Evolutionary conservation across 495 filamentous ascomycete species (phyloP).

Genomic region (Xylaria bambusicola): DNA sequence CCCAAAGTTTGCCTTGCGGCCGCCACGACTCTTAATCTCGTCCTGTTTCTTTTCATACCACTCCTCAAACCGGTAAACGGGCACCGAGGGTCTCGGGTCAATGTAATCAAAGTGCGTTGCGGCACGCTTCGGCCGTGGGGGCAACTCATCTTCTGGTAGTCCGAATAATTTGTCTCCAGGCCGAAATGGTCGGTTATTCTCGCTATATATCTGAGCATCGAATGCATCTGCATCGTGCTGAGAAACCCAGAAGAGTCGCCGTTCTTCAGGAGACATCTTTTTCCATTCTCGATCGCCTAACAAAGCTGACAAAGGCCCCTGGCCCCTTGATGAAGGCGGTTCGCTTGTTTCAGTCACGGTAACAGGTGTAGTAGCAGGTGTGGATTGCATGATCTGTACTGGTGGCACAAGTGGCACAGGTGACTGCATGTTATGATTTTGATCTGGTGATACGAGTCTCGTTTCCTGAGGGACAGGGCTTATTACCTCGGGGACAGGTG

Average conservation of each 20-base stretch:
- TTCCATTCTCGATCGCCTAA: slow-evolving; percentile 19
- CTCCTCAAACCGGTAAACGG: slow-evolving; percentile 34
- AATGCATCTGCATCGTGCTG: slow-evolving; percentile 28
- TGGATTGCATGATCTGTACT: no score
- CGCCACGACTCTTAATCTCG: slow-evolving; percentile 45
- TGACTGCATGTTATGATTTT: neutral
- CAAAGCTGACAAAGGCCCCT: slow-evolving; percentile 12
- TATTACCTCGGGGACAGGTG: no score
- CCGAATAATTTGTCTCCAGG: slow-evolving; percentile 28
- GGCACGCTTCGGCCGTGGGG: slow-evolving; percentile 22
- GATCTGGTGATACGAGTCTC: neutral
- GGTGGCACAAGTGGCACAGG: no score
- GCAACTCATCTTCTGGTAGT: slow-evolving; percentile 12
- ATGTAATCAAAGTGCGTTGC: slow-evolving; percentile 37
- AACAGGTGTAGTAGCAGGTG: neutral
- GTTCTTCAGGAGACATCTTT: slow-evolving; percentile 21
- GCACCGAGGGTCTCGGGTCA: slow-evolving; percentile 49
- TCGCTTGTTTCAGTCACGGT: neutral
- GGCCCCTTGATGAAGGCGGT: neutral
- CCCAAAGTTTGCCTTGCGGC: slow-evolving; percentile 44
- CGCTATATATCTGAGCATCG: slow-evolving; percentile 31
- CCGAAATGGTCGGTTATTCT: slow-evolving; percentile 28
- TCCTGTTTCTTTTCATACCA: slow-evolving; percentile 43
- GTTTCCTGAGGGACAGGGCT: no score
- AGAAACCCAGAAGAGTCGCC: slow-evolving; percentile 25